Evolutionary conservation across 192 early-diverging fungal genomes (phyloP).

Genomic region (Podila clonocystis): DNA sequence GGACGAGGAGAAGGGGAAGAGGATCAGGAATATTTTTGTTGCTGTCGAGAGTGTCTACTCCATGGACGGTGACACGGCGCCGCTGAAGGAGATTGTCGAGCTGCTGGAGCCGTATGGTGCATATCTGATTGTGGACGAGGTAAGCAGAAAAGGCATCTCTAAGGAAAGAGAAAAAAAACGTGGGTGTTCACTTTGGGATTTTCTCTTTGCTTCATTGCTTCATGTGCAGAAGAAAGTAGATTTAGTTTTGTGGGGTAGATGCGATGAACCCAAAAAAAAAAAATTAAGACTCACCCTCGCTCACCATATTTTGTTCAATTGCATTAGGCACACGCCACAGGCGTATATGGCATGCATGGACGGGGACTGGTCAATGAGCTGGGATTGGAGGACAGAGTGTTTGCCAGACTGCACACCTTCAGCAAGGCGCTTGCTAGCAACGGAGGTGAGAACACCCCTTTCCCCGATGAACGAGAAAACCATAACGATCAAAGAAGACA

Average conservation of each 20-base stretch:
- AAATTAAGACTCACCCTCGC: background rate
- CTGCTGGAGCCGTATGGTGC: constrained; percentile 60
- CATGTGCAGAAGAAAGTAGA: background rate
- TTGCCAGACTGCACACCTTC: constrained; percentile 85
- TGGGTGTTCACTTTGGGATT: too few species aligned
- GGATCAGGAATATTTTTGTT: constrained; percentile 67
- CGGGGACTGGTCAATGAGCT: constrained; percentile 72
- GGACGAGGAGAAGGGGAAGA: constrained; percentile 18
- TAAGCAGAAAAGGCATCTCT: constrained; percentile 14
- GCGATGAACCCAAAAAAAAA: background rate
- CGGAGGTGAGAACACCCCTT: constrained; percentile 63
- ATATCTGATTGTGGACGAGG: constrained; percentile 84
- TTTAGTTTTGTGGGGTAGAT: background rate
- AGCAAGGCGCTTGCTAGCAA: constrained; percentile 84
- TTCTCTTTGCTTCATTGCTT: too few species aligned
- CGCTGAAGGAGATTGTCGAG: constrained; percentile 70
- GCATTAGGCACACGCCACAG: constrained; percentile 80
- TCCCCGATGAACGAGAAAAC: too few species aligned
- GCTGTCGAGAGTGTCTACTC: constrained; percentile 83
- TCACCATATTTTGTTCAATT: constrained; percentile 1
- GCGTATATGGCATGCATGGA: constrained; percentile 74
- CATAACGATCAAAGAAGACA: too few species aligned
- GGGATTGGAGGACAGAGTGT: constrained; percentile 69
- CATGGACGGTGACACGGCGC: constrained; percentile 86
- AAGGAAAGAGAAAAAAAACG: too few species aligned